Conservation (phyloP, 208 protist species). For the Trypanosoma theileri region DNA sequence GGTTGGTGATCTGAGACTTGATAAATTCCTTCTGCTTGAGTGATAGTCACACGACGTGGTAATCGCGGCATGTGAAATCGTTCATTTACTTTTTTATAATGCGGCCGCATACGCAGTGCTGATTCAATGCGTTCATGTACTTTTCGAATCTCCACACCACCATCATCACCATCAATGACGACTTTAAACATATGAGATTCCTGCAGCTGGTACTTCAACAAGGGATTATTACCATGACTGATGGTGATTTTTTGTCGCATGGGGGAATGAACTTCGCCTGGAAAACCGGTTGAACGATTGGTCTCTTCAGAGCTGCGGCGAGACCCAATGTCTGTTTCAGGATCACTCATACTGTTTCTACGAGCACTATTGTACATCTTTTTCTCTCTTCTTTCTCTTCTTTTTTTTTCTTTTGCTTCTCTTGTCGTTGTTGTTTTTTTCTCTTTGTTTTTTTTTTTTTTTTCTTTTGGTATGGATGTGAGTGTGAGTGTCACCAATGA, state of each 20-base stretch:
- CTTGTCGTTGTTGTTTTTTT: no score
- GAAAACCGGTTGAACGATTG: not conserved
- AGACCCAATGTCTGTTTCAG: no score
- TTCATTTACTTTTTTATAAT: conserved; percentile 48
- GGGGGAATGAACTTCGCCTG: not conserved
- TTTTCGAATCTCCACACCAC: conserved; percentile 83
- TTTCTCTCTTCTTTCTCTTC: no score
- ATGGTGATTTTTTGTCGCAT: conserved; percentile 14
- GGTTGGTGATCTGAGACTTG: conserved; percentile 56
- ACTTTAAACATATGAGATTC: conserved; percentile 82
- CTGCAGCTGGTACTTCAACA: conserved; percentile 42
- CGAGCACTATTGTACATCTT: no score
- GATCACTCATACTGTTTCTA: no score
- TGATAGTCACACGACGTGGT: conserved; percentile 42
- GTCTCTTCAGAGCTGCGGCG: not conserved
- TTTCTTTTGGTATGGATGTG: not conserved
- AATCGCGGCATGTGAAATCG: conserved; percentile 17
- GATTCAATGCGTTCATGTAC: conserved; percentile 83
- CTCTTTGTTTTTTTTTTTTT: conserved; percentile 13
- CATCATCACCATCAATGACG: conserved; percentile 89
- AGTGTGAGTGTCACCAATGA: not conserved
- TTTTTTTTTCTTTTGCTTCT: no score
- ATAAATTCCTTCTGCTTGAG: conserved; percentile 66
- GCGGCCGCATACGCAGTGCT: conserved; percentile 59
- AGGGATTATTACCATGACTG: conserved; percentile 10